Evolutionary conservation across 345 rosid species (phyloP).

Genomic region (Anacardium occidentale): DNA sequence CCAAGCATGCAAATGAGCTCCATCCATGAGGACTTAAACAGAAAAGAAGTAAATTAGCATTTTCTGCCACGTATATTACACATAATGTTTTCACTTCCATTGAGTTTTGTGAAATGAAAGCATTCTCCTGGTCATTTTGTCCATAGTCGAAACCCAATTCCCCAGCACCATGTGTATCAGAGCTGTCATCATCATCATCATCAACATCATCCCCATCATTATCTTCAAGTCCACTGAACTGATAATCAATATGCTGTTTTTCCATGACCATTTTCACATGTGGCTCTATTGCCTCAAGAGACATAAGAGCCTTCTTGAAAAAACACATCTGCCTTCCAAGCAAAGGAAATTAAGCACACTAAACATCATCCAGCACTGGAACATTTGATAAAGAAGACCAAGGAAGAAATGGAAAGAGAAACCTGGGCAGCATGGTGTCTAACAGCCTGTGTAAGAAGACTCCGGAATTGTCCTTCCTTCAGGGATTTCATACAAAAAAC

Average conservation of each 20-base stretch:
- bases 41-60: slow-evolving; percentile 2
- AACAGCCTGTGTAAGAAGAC: slow-evolving; percentile 97
- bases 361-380: slow-evolving; percentile 1
- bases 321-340: slow-evolving; percentile 66
- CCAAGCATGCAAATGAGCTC: background rate
- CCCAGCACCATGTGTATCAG: slow-evolving; percentile 58
- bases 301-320: slow-evolving; percentile 75
- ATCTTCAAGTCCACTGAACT: slow-evolving; percentile 77
- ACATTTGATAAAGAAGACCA: background rate
- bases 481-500: slow-evolving; percentile 87
- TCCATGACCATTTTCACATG: slow-evolving; percentile 61
- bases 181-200: slow-evolving; percentile 38
- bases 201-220: slow-evolving; percentile 51
- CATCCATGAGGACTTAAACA: background rate
- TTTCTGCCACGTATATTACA: slow-evolving; percentile 10
- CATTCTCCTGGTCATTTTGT: slow-evolving; percentile 47
- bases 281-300: slow-evolving; percentile 84
- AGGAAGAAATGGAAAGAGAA: slow-evolving; percentile 20
- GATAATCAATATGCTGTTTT: slow-evolving; percentile 87
- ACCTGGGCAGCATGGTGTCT: slow-evolving; percentile 99
- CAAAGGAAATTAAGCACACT: slow-evolving; percentile 10
- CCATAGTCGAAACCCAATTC: slow-evolving; percentile 82
- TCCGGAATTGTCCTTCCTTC: slow-evolving; percentile 92
- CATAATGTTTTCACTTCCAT: slow-evolving; percentile 56
- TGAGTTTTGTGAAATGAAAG: slow-evolving; percentile 41